Base-by-base conservation (phyloP, 306 rosid species). In the Cicer pinnatifidum region DNA sequence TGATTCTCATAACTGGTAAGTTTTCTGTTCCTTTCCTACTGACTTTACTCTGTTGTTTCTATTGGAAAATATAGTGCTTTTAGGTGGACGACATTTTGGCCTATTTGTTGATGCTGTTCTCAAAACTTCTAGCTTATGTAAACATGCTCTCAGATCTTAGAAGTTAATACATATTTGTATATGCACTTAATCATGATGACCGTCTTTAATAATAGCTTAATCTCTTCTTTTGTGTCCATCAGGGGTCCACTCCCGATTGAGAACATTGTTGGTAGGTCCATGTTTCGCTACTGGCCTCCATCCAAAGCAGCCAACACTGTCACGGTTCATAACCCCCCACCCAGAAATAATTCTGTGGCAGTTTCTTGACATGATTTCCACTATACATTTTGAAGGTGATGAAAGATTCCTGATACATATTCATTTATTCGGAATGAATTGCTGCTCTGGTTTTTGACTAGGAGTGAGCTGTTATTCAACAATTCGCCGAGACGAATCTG, bases 161-260 rank as follows among this genome's bases (percentile, higher is more conserved):
- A 53, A 63, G 47, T 53, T 43, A 3, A 6, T 10, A 47, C 50
- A 3, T 51, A 13, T 43, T 13, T 71, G 59, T 69, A 37, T 39
- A 35, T 53, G 41, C 53, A 37, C 46, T 52, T 59, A 60, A 48
- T 13, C 5, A 6, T 40, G 58, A 71, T 51, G 65, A 9, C 75
- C 0, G 12, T 53, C 81, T 64, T 6, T 3, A 28, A 28, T 28
- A 28, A 28, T 17, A 76, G 82, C 78, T 28, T 38, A 8, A 51
- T 65, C 61, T 11, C 69, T 69, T 40, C 78, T 60, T 51, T 44
- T 66, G 63, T 72, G 67, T 85, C 7, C 74, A 39, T 63, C 89
- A 94, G 99, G 97, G 99, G 99, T 47, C 99, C 99, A 1, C 97
- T 94, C 68, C 99, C 99, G 12, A 6, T 94, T 0, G 78, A 94